A percentile compares a stretch with the other conserved stretches of the same genome.
phyloP scores from a whole-genome alignment of 805 yeast genomes.

The Hanseniaspora jakobsenii region DNA sequence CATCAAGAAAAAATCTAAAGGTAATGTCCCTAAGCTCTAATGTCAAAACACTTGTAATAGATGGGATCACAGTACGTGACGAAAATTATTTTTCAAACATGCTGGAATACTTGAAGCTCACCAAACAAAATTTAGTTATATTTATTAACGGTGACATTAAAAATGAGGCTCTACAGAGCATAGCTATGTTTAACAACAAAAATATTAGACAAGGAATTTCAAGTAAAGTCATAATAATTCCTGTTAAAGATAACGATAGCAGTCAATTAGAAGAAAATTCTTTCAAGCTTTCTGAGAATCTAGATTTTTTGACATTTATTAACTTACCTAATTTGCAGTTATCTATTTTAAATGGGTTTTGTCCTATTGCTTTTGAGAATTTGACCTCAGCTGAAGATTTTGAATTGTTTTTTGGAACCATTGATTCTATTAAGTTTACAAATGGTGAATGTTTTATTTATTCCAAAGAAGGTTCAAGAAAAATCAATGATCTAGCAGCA shows the following conservation, averaged over 20 bases:
- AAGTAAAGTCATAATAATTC: conserved; percentile 16
- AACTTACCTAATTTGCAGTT: conserved; percentile 23
- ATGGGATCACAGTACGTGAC: conserved; percentile 25
- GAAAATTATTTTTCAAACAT: conserved; percentile 24
- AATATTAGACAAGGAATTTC: conserved; percentile 21
- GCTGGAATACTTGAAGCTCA: conserved; percentile 22
- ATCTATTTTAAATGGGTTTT: conserved; percentile 23
- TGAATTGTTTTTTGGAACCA: conserved; percentile 22
- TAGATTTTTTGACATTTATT: conserved; percentile 22
- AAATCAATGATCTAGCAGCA: conserved; percentile 11
- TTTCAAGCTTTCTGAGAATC: conserved; percentile 22
- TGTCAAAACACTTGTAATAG: conserved; percentile 21
- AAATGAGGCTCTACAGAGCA: conserved; percentile 25
- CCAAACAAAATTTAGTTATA: conserved; percentile 21
- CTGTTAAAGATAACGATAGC: conserved; percentile 12
- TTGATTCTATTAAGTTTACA: conserved; percentile 26
- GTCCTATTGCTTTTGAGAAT: conserved; percentile 18
- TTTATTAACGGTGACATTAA: conserved; percentile 23
- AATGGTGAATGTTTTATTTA: conserved; percentile 26
- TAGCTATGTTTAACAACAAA: conserved; percentile 26
- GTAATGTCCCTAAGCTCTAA: conserved; percentile 21
- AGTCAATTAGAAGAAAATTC: conserved; percentile 19
- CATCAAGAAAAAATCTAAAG: conserved; percentile 19
- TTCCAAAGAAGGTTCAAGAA: conserved; percentile 18
- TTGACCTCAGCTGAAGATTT: conserved; percentile 23